Evolutionary conservation across 176 grass and related monocot genomes (phyloP).

Genomic region (Cymbopogon citratus): DNA sequence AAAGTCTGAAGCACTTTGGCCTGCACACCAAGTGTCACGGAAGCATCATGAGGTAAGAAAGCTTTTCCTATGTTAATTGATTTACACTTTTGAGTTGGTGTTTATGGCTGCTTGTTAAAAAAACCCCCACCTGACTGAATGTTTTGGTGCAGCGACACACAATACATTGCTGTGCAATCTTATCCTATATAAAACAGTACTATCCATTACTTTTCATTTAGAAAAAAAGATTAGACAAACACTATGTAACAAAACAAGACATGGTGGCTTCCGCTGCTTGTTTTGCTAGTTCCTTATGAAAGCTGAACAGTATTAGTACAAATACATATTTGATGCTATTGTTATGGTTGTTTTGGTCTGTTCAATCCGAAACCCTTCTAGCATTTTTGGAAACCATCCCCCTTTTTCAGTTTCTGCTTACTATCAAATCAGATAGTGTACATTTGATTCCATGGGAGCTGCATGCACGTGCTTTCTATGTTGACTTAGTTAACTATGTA

Average conservation of each 20-base stretch:
- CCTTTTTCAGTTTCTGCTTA: not conserved
- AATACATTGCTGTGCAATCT: not conserved
- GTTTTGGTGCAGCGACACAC: not conserved
- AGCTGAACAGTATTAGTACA: not conserved
- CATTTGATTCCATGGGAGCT: not conserved
- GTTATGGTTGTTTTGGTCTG: not conserved
- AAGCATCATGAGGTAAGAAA: slow-evolving; percentile 89
- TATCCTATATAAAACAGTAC: not conserved
- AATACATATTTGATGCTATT: not conserved
- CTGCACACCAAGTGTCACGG: slow-evolving; percentile 85
- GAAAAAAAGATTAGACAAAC: not conserved
- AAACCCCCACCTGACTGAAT: not conserved
- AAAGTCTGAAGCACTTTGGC: slow-evolving; percentile 95
- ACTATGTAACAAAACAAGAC: not conserved
- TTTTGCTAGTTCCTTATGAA: not conserved
- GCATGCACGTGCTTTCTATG: not conserved
- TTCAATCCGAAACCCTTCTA: not conserved
- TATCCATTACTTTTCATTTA: not conserved
- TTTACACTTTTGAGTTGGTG: not conserved
- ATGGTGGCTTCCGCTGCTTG: not conserved
- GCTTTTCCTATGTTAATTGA: not conserved
- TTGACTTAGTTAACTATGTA: not conserved
- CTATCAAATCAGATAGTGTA: not conserved
- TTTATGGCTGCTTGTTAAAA: not conserved
- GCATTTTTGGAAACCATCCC: not conserved